Base-by-base conservation (phyloP, 169 alveolate species). In the Toxoplasma gondii region DNA sequence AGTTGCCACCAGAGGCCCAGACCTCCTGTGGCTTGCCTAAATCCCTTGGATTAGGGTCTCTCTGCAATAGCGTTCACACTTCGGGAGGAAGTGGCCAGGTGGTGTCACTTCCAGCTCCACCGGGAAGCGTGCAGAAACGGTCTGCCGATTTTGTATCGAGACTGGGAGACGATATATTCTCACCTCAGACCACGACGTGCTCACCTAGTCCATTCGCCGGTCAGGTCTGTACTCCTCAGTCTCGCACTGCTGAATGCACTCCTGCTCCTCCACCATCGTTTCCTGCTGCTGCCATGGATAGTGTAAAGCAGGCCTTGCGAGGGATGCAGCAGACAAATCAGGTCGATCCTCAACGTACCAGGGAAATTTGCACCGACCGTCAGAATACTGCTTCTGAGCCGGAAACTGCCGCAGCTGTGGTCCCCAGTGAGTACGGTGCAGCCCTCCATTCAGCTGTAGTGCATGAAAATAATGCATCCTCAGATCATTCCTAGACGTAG, bases 141-240 rank as follows among this genome's bases (percentile, higher is more conserved):
- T 78, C 86, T 38, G 27, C 24, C 29, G 86, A 78, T 38, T n/a
- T 12, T 78, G 86, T 41, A 19, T 16, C 49, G n/a, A 19, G 86
- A 19, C 86, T 1, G 22, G 45, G 49, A 19, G 86, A 78, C 39
- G 90, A 82, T 16, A 17, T 36, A 24, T 82, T 82, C 27, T 82
- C 90, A 9, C 90, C 90, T 5, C 90, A 82, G 64, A 38, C 67
- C 19, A 82, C 90, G 4, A 82, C 90, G 4, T 82, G 90, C 41
- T 82, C 90, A 39, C 90, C 54, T 39, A 82, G 67, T 44, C 90
- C 90, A 31, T 82, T 43, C 41, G 64, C 90, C 69, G 90, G 90
- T 29, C 90, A 82, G 53, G 53, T 82, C 90, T 41, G 90, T 67
- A 41, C 90, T 36, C 90, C 90, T 9, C 90, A 82, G 38, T 82